Conservation (phyloP, 768 basidiomycete genomes). For the Daedalea quercina region DNA sequence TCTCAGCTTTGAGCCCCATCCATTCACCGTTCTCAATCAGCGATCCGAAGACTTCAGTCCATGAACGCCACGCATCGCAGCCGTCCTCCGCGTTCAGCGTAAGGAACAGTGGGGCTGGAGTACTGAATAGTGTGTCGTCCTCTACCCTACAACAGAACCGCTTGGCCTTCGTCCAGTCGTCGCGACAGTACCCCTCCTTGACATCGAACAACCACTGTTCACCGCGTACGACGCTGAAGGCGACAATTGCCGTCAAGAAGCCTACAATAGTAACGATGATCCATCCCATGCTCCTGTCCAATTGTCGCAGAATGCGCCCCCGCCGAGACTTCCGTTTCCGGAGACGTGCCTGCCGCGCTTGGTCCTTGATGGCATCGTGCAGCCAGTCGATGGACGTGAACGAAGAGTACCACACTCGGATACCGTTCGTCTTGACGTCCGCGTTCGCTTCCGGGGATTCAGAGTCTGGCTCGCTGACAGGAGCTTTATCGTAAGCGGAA, state of each 20-base stretch:
- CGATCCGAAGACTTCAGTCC: conserved; percentile 53
- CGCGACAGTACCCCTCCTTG: conserved; percentile 84
- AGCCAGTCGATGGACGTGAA: conserved; percentile 95
- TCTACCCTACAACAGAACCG: conserved; percentile 70
- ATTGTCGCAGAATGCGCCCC: conserved; percentile 50
- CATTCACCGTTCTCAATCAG: conserved; percentile 24
- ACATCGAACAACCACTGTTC: conserved; percentile 90
- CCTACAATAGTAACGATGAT: conserved; percentile 86
- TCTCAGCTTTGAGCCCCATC: conserved; percentile 29
- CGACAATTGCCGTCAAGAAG: conserved; percentile 76
- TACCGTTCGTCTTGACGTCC: conserved; percentile 73
- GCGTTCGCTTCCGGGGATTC: conserved; percentile 32
- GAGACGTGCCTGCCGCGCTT: conserved; percentile 69
- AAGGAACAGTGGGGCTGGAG: conserved; percentile 7
- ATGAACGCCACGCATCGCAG: conserved; percentile 71
- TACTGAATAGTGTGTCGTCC: conserved; percentile 12
- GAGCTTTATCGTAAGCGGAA: conserved; percentile 59
- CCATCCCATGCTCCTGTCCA: conserved; percentile 85
- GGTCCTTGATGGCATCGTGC: conserved; percentile 94
- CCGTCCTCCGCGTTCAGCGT: conserved; percentile 22
- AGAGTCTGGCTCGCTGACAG: conserved; percentile 19
- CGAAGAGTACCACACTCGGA: conserved; percentile 88
- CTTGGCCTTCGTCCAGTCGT: conserved; percentile 65
- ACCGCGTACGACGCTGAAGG: conserved; percentile 78
- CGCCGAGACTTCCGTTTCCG: conserved; percentile 64